Evolutionary conservation across 1,139 yeast genomes (phyloP).

Genomic region (Kazachstania sp.): DNA sequence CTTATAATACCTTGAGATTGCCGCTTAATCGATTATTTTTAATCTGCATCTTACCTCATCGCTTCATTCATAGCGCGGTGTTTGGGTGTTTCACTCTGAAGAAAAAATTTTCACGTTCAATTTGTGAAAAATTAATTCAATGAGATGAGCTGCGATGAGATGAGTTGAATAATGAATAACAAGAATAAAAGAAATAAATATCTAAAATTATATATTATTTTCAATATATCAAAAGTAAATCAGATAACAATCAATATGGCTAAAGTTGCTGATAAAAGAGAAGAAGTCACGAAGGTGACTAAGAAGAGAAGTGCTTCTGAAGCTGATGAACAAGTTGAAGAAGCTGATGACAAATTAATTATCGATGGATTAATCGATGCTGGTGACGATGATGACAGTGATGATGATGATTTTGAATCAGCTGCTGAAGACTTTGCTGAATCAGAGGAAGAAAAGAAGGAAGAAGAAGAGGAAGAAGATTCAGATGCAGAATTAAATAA

Average conservation of each 20-base stretch:
- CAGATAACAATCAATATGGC: slow-evolving; percentile 1
- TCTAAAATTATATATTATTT: too few species aligned
- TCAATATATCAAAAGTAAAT: background rate
- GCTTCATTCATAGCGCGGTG: background rate
- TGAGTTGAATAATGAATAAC: background rate
- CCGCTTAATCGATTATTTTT: too few species aligned
- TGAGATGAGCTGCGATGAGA: slow-evolving; percentile 8
- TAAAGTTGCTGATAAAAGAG: background rate
- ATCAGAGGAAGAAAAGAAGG: slow-evolving; percentile 14
- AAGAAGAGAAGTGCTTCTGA: slow-evolving; percentile 31
- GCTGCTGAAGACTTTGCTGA: slow-evolving; percentile 16
- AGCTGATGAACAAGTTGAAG: slow-evolving; percentile 19
- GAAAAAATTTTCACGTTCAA: slow-evolving; percentile 2
- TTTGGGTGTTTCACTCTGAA: slow-evolving; percentile 3
- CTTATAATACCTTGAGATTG: too few species aligned
- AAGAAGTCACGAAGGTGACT: slow-evolving; percentile 1
- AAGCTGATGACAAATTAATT: slow-evolving; percentile 32
- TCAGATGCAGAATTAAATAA: slow-evolving; percentile 57
- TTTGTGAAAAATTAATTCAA: background rate
- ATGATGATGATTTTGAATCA: slow-evolving; percentile 14
- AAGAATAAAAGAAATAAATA: background rate
- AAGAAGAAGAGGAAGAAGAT: slow-evolving; percentile 37
- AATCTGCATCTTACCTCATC: background rate
- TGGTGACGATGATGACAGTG: slow-evolving; percentile 20
- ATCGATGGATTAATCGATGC: slow-evolving; percentile 35